These are phyloP conservation scores for Clitoria ternatea DNA, from an alignment of 306 rosid genomes.

Conservation along the genomic window DNA sequence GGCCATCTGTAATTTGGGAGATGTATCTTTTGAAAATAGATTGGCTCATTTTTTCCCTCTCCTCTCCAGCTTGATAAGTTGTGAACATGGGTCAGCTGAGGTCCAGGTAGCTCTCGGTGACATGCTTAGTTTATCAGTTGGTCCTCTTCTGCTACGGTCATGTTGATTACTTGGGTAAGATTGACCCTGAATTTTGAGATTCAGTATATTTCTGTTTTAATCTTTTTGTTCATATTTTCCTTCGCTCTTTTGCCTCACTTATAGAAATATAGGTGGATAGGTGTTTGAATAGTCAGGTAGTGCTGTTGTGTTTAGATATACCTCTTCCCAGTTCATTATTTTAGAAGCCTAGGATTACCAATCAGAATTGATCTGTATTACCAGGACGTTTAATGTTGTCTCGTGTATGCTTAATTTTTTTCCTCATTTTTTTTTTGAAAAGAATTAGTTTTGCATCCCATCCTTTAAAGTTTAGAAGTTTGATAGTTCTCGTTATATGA, in stretches of 20 bases:
- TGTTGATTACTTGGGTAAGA: slow-evolving; percentile 50
- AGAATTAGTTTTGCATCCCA: slow-evolving; percentile 21
- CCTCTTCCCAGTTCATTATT: slow-evolving; percentile 42
- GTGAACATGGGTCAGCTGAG: slow-evolving; percentile 94
- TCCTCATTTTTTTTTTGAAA: not conserved
- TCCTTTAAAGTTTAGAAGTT: not conserved
- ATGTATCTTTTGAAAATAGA: slow-evolving; percentile 65
- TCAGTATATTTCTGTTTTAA: slow-evolving; percentile 48
- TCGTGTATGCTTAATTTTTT: slow-evolving; percentile 29
- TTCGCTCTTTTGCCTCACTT: slow-evolving; percentile 15
- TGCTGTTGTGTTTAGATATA: slow-evolving; percentile 46
- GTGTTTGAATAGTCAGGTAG: slow-evolving; percentile 50
- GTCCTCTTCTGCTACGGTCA: slow-evolving; percentile 79
- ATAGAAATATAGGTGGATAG: slow-evolving; percentile 61
- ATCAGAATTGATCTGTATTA: slow-evolving; percentile 33
- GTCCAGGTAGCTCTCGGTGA: slow-evolving; percentile 89
- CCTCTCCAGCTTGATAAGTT: slow-evolving; percentile 77
- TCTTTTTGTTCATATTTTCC: slow-evolving; percentile 39
- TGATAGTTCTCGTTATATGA: not conserved
- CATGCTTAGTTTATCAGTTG: slow-evolving; percentile 78
- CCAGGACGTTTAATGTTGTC: slow-evolving; percentile 44
- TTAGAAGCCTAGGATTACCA: slow-evolving; percentile 45
- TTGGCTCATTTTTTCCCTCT: slow-evolving; percentile 75
- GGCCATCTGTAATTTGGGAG: slow-evolving; percentile 70
- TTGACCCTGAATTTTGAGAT: slow-evolving; percentile 43